Conservation (phyloP, 2,329 filamentous ascomycete species). For the Clathrospora elynae region DNA sequence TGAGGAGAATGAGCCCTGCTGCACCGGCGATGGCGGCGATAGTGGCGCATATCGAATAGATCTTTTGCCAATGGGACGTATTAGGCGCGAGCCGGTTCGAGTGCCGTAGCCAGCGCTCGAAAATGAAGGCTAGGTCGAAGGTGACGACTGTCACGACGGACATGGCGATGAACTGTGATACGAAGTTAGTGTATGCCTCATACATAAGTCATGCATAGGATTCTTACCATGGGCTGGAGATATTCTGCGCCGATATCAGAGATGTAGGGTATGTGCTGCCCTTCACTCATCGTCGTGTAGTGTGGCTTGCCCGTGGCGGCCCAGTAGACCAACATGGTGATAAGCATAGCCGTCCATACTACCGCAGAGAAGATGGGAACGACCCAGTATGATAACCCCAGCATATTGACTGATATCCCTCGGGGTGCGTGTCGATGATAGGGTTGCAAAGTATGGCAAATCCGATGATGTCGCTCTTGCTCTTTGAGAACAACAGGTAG, state of each 20-base stretch:
- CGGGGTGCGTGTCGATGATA: background rate
- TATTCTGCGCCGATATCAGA: too few relatives aligned
- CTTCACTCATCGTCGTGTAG: conserved; percentile 64
- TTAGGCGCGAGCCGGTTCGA: conserved; percentile 78
- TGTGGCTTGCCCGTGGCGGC: conserved; percentile 59
- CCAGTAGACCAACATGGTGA: conserved; percentile 75
- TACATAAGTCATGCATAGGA: too few relatives aligned
- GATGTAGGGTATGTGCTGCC: conserved; percentile 72
- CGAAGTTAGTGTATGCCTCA: too few relatives aligned
- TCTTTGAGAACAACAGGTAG: too few relatives aligned
- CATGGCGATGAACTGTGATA: conserved; percentile 77
- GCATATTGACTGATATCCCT: conserved; percentile 28
- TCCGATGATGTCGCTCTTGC: conserved; percentile 1
- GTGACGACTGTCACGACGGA: conserved; percentile 73
- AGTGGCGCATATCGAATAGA: conserved; percentile 66
- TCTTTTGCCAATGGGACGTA: conserved; percentile 65
- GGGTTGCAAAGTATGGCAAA: background rate
- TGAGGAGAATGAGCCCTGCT: conserved; percentile 77
- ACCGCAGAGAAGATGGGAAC: conserved; percentile 70
- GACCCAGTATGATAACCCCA: conserved; percentile 59
- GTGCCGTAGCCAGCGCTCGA: conserved; percentile 86
- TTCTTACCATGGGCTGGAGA: too few relatives aligned
- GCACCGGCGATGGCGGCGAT: conserved; percentile 75
- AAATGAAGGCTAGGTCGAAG: conserved; percentile 78
- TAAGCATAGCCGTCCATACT: conserved; percentile 62